Evolutionary conservation across 2,329 filamentous ascomycete genomes (phyloP).

Genomic region (Thyridium curvatum): DNA sequence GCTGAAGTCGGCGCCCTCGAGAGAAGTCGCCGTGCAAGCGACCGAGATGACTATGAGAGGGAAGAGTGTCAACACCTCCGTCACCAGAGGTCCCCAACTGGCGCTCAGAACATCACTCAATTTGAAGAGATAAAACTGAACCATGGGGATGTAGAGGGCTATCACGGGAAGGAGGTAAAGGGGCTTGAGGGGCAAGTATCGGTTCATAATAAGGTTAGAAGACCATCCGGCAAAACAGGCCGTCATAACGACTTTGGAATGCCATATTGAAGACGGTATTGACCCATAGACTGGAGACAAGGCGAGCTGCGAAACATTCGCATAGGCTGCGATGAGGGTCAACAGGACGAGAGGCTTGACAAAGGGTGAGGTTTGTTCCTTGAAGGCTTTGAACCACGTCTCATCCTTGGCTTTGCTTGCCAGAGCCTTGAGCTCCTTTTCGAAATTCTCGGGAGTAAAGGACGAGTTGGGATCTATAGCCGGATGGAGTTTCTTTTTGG

Average conservation of each 20-base stretch:
- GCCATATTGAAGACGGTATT: constrained; percentile 69
- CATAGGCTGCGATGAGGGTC: constrained; percentile 54
- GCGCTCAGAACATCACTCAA: constrained; percentile 62
- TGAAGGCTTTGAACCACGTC: constrained; percentile 22
- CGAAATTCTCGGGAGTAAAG: constrained; percentile 45
- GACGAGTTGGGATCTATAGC: constrained; percentile 22
- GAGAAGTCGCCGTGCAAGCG: constrained; percentile 54
- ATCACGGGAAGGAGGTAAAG: constrained; percentile 59
- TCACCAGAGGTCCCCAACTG: constrained; percentile 66
- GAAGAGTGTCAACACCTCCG: constrained; percentile 67
- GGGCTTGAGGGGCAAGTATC: constrained; percentile 41
- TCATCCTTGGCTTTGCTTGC: constrained; percentile 35
- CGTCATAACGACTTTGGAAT: constrained; percentile 58
- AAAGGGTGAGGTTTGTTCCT: constrained; percentile 33
- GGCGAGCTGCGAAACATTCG: constrained; percentile 66
- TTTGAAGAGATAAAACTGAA: constrained; percentile 66
- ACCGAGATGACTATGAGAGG: constrained; percentile 61
- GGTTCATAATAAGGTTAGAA: constrained; percentile 50
- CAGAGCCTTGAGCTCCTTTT: constrained; percentile 45
- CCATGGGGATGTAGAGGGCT: constrained; percentile 66
- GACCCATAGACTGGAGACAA: constrained; percentile 86
- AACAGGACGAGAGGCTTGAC: constrained; percentile 38
- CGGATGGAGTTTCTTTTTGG: neutral
- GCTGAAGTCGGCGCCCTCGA: constrained; percentile 56
- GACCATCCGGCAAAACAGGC: constrained; percentile 69